Base-by-base conservation (phyloP, 306 rosid species). In the Cicer pinnatifidum region DNA sequence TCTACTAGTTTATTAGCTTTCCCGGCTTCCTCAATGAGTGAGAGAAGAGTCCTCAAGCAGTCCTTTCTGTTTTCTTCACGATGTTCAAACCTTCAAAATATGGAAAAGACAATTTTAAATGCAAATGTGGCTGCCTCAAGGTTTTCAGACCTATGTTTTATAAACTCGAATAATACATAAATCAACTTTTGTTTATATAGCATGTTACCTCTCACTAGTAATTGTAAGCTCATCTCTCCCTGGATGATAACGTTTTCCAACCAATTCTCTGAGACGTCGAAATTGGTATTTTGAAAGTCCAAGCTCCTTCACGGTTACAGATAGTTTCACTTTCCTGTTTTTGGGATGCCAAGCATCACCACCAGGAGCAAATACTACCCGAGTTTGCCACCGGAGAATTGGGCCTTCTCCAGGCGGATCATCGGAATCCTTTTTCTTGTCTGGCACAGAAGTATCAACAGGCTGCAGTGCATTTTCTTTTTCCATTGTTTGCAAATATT, bases 291-390 rank as follows among this genome's bases (percentile, higher is more conserved):
- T 87, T 71, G 97, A 91, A 78, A 95, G 90, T 78, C 97, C 97
- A 67, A 91, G 92, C 80, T 88, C 99, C 86, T 91, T 91, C 15
- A 95, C 97, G 0, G 96, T 91, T 50, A 95, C 96, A 78, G 97
- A 87, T 61, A 88, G 80, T 70, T 91, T 94, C 81, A 94, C 97
- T 85, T 88, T 88, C 80, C 99, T 84, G 87, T 91, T 91, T 82
- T 91, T 91, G 0, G 99, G 97, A 76, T 90, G 99, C 99, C 99
- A 91, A 28, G 99, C 94, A 88, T 94, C 93, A 53, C 93, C 96
- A 28, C 99, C 99, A 15, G 99, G 97, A 78, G 90, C 87, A 87
- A 95, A 88, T 71, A 95, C 97, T 69, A 85, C 88, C 54, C 97
- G 82, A 54, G 92, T 85, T 80, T 75, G 88, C 99, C 97, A 95